Percentiles rank a stretch among this genome's conserved stretches.
These are phyloP conservation scores for Closterium sp. DNA, from an alignment of 139 green algal genomes.

Conservation along the genomic window DNA sequence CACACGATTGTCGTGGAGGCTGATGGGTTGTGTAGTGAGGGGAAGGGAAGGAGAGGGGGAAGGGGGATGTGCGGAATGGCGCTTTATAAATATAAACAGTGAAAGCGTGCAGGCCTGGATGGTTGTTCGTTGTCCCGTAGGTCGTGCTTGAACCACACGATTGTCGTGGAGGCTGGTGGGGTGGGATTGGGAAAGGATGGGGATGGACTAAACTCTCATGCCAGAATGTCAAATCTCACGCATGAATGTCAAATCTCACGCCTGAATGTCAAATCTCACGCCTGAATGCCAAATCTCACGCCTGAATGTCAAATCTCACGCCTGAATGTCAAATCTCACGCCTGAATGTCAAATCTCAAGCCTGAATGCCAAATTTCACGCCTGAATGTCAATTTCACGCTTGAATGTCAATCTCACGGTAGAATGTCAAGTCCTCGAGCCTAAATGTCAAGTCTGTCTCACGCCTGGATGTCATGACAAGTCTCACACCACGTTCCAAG, in stretches of 20 bases:
- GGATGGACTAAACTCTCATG: no score
- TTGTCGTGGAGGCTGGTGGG: background rate
- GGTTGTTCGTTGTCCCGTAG: background rate
- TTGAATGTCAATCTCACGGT: background rate
- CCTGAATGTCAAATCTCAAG: no score
- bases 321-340: no score
- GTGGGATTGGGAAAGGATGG: background rate
- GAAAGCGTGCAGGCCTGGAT: background rate
- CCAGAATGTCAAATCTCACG: no score
- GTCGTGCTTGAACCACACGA: background rate
- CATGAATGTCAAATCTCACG: no score
- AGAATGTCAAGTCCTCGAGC: no score
- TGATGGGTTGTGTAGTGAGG: background rate
- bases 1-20: background rate
- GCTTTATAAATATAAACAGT: background rate
- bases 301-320: background rate
- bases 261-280: no score
- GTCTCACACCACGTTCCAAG: no score
- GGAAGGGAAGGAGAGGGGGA: no score
- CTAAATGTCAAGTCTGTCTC: background rate
- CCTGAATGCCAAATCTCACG: no score
- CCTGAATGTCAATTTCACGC: background rate
- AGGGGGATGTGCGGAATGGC: no score
- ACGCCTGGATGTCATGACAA: background rate
- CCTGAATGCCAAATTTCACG: no score